Evolutionary conservation across 2,329 filamentous ascomycete genomes (phyloP).

Genomic region (Xylaria sp.): DNA sequence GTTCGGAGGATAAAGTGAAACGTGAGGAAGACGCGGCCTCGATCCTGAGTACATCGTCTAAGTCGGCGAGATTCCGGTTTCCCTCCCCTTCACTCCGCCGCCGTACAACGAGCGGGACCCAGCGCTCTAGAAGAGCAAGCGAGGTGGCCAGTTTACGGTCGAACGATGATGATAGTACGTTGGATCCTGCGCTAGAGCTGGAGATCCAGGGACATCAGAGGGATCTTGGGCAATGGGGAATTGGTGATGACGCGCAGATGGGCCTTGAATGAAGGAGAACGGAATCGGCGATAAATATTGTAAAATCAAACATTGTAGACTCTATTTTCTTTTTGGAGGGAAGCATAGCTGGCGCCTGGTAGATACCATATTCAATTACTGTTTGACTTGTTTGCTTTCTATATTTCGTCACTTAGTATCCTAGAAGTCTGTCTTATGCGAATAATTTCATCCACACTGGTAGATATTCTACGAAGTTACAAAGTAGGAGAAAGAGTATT

Average conservation of each 20-base stretch:
- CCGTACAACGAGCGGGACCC: conserved; percentile 45
- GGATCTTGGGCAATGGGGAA: conserved; percentile 75
- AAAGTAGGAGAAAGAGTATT: background rate
- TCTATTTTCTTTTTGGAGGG: conserved; percentile 4
- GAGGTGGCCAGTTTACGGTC: conserved; percentile 56
- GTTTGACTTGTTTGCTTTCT: conserved; percentile 23
- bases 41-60: conserved; percentile 49
- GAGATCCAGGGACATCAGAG: conserved; percentile 64
- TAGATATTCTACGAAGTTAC: background rate
- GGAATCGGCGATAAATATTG: background rate
- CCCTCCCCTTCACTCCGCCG: conserved; percentile 42
- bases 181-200: conserved; percentile 56
- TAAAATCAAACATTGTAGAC: conserved; percentile 5
- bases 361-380: conserved; percentile 44
- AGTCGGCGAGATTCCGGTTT: conserved; percentile 45
- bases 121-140: conserved; percentile 56
- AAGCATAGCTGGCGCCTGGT: conserved; percentile 41
- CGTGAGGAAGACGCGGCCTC: conserved; percentile 48
- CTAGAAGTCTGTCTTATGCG: background rate
- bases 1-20: conserved; percentile 34
- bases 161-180: conserved; percentile 46
- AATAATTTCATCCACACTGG: background rate
- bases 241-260: conserved; percentile 88
- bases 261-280: conserved; percentile 70
- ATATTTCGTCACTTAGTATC: background rate